phyloP scores from a whole-genome alignment of 2,329 filamentous ascomycete genomes.

The Corniculantispora saksenae region DNA sequence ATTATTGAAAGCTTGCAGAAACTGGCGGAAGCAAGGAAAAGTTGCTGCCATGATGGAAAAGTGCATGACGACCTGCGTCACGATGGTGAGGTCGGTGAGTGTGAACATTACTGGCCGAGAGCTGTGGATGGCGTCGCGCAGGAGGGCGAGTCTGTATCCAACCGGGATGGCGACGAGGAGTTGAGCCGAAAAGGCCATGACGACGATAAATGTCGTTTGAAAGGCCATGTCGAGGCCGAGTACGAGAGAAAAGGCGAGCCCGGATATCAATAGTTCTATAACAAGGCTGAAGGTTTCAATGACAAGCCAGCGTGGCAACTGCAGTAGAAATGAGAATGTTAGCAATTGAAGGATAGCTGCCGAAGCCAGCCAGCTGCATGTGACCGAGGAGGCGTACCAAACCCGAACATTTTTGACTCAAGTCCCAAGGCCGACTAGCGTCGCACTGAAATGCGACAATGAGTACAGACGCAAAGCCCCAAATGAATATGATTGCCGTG shows the following conservation, averaged over 20 bases:
- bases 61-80: slow-evolving; percentile 25
- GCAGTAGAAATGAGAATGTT: background rate
- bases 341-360: background rate
- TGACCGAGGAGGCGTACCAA: slow-evolving; percentile 4
- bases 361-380: background rate
- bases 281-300: slow-evolving; percentile 21
- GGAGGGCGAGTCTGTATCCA: slow-evolving; percentile 18
- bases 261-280: slow-evolving; percentile 21
- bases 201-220: slow-evolving; percentile 22
- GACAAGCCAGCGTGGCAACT: slow-evolving; percentile 22
- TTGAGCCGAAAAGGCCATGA: slow-evolving; percentile 24
- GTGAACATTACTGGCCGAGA: slow-evolving; percentile 2
- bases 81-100: slow-evolving; percentile 15
- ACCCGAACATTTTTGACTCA: background rate
- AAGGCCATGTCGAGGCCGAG: slow-evolving; percentile 22
- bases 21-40: slow-evolving; percentile 25
- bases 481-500: slow-evolving; percentile 13
- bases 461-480: slow-evolving; percentile 18
- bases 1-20: slow-evolving; percentile 24
- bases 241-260: slow-evolving; percentile 21
- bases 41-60: slow-evolving; percentile 26
- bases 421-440: slow-evolving; percentile 18
- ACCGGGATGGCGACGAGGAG: slow-evolving; percentile 23
- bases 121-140: slow-evolving; percentile 11
- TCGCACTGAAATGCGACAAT: slow-evolving; percentile 21